Conservation (phyloP, 2,329 filamentous ascomycete species). For the Lecanicillium sp. region DNA sequence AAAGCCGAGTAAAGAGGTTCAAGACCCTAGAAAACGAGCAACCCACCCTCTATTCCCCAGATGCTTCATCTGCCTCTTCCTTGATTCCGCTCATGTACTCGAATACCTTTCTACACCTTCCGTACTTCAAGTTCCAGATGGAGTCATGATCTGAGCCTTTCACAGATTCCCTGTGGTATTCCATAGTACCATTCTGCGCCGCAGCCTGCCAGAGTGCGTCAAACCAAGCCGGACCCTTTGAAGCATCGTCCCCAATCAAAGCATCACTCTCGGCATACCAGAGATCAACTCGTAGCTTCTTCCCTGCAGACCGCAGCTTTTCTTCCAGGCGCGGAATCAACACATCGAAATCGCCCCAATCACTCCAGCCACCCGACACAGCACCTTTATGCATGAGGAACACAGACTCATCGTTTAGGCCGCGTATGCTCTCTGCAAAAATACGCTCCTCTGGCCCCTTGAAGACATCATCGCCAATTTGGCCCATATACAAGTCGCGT, state of each 20-base stretch:
- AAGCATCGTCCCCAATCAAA: conserved; percentile 18
- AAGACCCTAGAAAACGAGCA: no score
- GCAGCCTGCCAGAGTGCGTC: conserved; percentile 16
- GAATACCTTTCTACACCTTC: conserved; percentile 13
- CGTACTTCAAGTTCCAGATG: conserved; percentile 16
- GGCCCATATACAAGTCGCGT: no score
- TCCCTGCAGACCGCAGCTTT: conserved; percentile 9
- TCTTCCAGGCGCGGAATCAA: conserved; percentile 17
- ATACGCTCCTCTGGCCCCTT: conserved; percentile 8
- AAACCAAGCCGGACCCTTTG: conserved; percentile 20
- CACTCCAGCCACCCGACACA: conserved; percentile 14
- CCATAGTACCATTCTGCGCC: conserved; percentile 11
- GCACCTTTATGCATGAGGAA: conserved; percentile 18
- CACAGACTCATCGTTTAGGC: conserved; percentile 19
- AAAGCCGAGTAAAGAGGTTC: no score
- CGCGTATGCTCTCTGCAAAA: conserved; percentile 16
- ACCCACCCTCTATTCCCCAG: no score
- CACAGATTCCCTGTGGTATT: conserved; percentile 15
- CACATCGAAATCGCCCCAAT: conserved; percentile 22
- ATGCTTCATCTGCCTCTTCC: no score
- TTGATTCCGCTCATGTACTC: conserved; percentile 3
- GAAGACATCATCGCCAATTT: no score
- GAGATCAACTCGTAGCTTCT: conserved; percentile 15
- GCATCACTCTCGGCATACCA: conserved; percentile 21
- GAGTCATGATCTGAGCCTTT: conserved; percentile 18